phyloP scores from a whole-genome alignment of 345 rosid species.

The Melastoma malabathricum region DNA sequence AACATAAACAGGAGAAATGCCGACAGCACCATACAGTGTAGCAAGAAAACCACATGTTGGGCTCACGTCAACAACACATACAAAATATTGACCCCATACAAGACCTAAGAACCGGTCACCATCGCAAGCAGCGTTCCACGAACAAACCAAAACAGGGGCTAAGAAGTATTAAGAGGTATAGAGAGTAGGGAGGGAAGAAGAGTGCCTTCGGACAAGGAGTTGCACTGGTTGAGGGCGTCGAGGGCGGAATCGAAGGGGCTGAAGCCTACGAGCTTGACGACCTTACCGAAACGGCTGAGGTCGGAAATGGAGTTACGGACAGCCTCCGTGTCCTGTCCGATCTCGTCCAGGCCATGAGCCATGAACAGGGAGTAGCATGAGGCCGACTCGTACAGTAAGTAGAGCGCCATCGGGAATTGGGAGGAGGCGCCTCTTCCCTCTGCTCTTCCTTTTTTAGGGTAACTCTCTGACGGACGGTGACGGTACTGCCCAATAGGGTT shows the following conservation, averaged over 20 bases:
- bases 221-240: slow-evolving; percentile 69
- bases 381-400: slow-evolving; percentile 51
- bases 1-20: too few relatives aligned
- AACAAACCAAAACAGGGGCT: not conserved
- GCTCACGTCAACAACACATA: too few relatives aligned
- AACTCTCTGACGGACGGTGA: not conserved
- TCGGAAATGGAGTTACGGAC: slow-evolving; percentile 61
- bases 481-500: too few relatives aligned
- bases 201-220: slow-evolving; percentile 75
- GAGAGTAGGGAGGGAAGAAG: not conserved
- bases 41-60: too few relatives aligned
- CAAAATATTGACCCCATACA: too few relatives aligned
- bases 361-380: slow-evolving; percentile 50
- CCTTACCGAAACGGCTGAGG: slow-evolving; percentile 64
- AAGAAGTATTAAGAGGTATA: not conserved
- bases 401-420: slow-evolving; percentile 32
- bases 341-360: slow-evolving; percentile 62
- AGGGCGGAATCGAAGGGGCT: slow-evolving; percentile 51
- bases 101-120: not conserved
- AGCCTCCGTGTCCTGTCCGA: slow-evolving; percentile 74
- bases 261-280: slow-evolving; percentile 61
- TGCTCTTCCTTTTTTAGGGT: not conserved
- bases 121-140: not conserved
- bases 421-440: not conserved
- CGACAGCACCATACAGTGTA: too few relatives aligned